Evolutionary conservation across 2,329 filamentous ascomycete genomes (phyloP).

Genomic region (Aspergillus vadensis): DNA sequence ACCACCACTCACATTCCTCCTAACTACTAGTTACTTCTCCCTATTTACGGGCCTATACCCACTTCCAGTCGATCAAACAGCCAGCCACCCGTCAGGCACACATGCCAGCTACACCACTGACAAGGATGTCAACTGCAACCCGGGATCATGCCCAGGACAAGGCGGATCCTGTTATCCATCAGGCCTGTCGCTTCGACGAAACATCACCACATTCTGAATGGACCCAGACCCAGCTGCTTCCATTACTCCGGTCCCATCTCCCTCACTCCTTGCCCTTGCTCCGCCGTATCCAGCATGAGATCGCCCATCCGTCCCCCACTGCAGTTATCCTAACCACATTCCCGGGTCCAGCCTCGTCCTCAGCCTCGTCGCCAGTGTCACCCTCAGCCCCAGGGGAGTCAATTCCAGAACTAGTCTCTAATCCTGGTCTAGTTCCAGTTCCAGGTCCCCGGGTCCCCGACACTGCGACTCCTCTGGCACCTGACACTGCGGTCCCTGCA

Average conservation of each 20-base stretch:
- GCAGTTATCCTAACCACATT: conserved; percentile 40
- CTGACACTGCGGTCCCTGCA: no score
- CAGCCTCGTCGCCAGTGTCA: neutral
- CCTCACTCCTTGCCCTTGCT: conserved; percentile 42
- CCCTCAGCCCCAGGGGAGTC: neutral
- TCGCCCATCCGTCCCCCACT: conserved; percentile 34
- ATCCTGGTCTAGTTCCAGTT: neutral
- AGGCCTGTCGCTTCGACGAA: neutral
- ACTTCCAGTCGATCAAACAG: neutral
- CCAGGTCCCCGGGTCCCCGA: neutral
- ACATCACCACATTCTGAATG: neutral
- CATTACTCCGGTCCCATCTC: conserved; percentile 36
- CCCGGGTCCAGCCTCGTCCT: conserved; percentile 14
- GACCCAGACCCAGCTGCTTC: conserved; percentile 20
- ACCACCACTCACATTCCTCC: no score
- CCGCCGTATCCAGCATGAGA: conserved; percentile 43
- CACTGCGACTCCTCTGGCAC: no score
- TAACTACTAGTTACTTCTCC: no score
- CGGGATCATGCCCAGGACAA: neutral
- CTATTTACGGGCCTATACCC: neutral
- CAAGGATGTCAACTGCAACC: no score
- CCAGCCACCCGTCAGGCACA: neutral
- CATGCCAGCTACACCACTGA: no score
- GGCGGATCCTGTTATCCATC: neutral
- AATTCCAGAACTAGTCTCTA: conserved; percentile 18